Conservation (phyloP, 129 eudicot genomes). For the Tanacetum coccineum region DNA sequence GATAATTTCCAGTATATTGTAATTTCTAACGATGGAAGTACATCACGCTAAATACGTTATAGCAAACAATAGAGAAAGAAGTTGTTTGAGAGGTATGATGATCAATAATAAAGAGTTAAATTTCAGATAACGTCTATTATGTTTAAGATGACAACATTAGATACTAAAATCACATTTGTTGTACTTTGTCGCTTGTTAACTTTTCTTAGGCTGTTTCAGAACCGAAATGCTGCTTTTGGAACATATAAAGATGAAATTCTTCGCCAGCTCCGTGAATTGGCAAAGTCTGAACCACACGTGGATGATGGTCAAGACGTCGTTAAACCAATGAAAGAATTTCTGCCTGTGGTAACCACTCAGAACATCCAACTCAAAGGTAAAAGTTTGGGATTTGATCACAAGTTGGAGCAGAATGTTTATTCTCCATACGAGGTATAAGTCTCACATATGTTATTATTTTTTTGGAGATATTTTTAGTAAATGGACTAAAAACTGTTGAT, state of each 20-base stretch:
- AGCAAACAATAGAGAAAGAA: too few relatives aligned
- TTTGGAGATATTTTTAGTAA: background rate
- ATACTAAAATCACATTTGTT: conserved; percentile 8
- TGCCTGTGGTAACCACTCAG: conserved; percentile 21
- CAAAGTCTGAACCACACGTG: conserved; percentile 53
- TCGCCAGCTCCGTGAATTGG: conserved; percentile 69
- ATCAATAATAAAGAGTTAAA: too few relatives aligned
- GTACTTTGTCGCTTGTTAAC: conserved; percentile 17
- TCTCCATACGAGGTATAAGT: conserved; percentile 50
- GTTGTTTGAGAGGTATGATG: too few relatives aligned
- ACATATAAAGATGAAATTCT: conserved; percentile 69
- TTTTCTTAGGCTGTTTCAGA: conserved; percentile 42
- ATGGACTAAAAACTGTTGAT: background rate
- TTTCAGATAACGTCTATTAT: too few relatives aligned
- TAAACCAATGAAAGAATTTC: conserved; percentile 34
- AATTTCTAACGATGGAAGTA: too few relatives aligned
- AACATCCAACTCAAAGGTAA: conserved; percentile 19
- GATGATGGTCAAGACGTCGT: conserved; percentile 28
- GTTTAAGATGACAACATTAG: too few relatives aligned
- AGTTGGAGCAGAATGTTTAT: conserved; percentile 32
- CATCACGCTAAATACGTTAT: too few relatives aligned
- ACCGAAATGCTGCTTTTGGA: conserved; percentile 76
- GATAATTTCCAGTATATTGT: too few relatives aligned
- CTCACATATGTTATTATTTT: background rate
- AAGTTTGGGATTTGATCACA: conserved; percentile 27